Base-by-base conservation (phyloP, 1,139 yeast species). In the Magnusiomyces paraingens region DNA sequence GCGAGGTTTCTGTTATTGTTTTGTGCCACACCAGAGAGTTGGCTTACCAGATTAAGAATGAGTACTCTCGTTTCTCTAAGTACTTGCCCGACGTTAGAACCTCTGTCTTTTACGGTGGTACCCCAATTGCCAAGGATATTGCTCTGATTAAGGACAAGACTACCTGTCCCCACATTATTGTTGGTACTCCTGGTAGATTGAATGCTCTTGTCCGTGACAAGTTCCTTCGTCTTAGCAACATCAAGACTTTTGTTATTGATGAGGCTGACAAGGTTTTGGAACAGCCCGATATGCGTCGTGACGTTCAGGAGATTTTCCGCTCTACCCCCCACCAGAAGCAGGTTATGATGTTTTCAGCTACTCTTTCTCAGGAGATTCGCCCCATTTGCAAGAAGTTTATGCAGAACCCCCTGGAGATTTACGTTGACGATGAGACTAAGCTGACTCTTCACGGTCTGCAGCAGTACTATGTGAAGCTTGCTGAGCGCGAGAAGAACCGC, bases 281-380 rank as follows among this genome's bases (percentile, higher is more conserved):
- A 57, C 45, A 26, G 15, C 43, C 87, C 66, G 95, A 86, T 67
- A 93, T 93, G 99, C 86, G 99, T 79, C 86, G 96, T 73, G 99
- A 93, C 69, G 97, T 93, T 56, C 99, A 93, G 77, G 98, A 91
- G 71, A 88, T 93, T 62, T 93, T 93, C 84, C 86, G 97, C 73
- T 88, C 89, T 58, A 93, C 99, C 54, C 99, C 99, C 61, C 95
- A 88, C 74, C 96, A 93, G 72, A 93, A 93, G 76, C 99, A 93
- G 78, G 99, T 93, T 57, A 91, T 93, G 98, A 93, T 93, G 97
- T 93, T 93, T 73, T 87, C 96, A 57, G 99, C 99, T 62, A 93
- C 99, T 56, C 80, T 93, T 66, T 84, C 96, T 49, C 88, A 82
- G 70, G 99, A 93, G 68, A 90, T 93, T 67, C 88, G 96, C 73